Evolutionary conservation across 305 asterid genomes (phyloP), one percentile per base, ranked within the genome.

Genomic region (Rubia tinctorum): DNA sequence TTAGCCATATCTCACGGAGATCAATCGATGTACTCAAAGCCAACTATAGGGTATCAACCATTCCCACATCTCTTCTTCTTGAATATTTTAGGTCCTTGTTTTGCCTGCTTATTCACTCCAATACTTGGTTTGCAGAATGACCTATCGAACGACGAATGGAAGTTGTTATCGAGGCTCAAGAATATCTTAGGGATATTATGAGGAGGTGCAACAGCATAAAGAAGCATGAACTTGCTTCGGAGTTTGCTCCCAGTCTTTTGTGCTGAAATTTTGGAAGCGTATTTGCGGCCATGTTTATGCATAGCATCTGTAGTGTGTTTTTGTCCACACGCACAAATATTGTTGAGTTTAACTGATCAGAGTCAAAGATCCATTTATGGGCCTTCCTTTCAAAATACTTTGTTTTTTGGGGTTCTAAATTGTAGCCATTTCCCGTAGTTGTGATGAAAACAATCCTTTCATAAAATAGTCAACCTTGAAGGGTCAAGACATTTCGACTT

Each of bases 1-100:
- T 95, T 76, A 95, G 99, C 85, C 89, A 83, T 71, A 88, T 95
- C 82, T 85, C 96, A 64, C 86, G 98, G 80, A 83, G 75, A 81
- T 95, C 98, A 39, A 95, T 95, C 30, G 98, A 95, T 71, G 74
- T 93, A 12, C 97, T 95, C 43, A 93, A 95, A 83, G 87, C 86
- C 80, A 90, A 93, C 82, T 95, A 88, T 22, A 84, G 90, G 96
- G 99, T 95, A 74, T 49, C n/a, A 75, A 55, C 59, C 68, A 18
- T 61, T 17, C 58, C 7, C n/a, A 12, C n/a, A 0, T 12, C 0
- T 64, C 10, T 53, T 47, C 40, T 9, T 6, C 49, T 43, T 39
- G 8, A 22, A 40, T 51, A 3, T 18, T 12, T 0, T 8, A 60
- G 17, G 10, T 27, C 27, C 51, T 23, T 12, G 13, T 23, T 65